Percentiles rank a stretch among this genome's conserved stretches.
Conservation (phyloP, 495 filamentous ascomycete species). For the Neurospora sp. region DNA sequence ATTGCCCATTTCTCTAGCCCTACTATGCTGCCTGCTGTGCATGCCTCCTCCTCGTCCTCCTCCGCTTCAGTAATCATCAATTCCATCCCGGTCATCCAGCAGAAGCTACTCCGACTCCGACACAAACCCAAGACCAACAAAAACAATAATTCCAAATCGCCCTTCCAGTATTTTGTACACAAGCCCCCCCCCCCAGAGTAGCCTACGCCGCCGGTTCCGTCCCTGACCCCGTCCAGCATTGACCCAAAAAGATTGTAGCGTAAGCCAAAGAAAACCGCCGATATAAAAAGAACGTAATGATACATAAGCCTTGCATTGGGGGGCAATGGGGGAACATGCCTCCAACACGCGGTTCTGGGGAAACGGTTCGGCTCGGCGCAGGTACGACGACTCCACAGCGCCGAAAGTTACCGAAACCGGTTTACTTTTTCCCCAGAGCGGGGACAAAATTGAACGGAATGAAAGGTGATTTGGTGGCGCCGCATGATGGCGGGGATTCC, state of each 20-base stretch:
- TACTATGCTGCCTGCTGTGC: not conserved
- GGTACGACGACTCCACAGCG: not conserved
- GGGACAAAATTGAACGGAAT: not conserved
- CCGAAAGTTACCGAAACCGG: not conserved
- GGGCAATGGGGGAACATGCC: not conserved
- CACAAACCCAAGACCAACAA: not conserved
- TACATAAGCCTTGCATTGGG: not conserved
- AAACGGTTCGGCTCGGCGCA: not conserved
- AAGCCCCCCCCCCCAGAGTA: not conserved
- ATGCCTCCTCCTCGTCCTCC: not conserved
- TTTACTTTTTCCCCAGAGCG: not conserved
- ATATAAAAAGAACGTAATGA: not conserved
- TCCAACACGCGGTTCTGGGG: not conserved
- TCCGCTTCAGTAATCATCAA: not conserved
- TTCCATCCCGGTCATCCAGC: not conserved
- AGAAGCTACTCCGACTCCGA: not conserved
- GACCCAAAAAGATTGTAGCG: not conserved
- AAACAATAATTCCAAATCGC: not conserved
- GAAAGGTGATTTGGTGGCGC: not conserved
- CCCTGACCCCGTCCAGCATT: not conserved
- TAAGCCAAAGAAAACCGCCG: not conserved
- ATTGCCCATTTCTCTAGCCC: not conserved
- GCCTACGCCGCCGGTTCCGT: not conserved
- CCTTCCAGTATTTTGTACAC: not conserved
- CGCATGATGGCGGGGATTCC: not conserved